A percentile compares a stretch with the other conserved stretches of the same genome.
Evolutionary conservation across 2,329 filamentous ascomycete species (phyloP).

Genomic region (Cytospora piceicola): DNA sequence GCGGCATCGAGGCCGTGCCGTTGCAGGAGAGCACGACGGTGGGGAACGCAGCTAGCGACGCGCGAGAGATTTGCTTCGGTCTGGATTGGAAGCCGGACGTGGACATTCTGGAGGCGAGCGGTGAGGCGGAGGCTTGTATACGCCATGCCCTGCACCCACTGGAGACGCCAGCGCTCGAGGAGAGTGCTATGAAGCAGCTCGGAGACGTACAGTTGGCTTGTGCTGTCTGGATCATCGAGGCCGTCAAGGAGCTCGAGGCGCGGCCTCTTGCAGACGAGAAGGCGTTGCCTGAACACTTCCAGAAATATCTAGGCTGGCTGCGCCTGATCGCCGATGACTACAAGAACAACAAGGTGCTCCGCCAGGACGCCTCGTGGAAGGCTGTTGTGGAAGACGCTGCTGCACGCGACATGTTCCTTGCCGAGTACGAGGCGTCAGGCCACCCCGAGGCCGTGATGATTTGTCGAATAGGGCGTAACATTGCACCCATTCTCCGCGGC

Average conservation of each 20-base stretch:
- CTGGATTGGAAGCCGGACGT: conserved; percentile 25
- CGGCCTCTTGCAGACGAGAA: conserved; percentile 23
- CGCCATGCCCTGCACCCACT: conserved; percentile 16
- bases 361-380: conserved; percentile 18
- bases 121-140: conserved; percentile 22
- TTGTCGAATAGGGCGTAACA: conserved; percentile 22
- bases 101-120: conserved; percentile 25
- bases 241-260: conserved; percentile 20
- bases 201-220: conserved; percentile 23
- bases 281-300: conserved; percentile 19
- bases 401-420: conserved; percentile 20
- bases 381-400: conserved; percentile 11
- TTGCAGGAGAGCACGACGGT: conserved; percentile 23
- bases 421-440: conserved; percentile 24
- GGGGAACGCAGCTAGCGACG: conserved; percentile 6
- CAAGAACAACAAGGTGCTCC: conserved; percentile 20
- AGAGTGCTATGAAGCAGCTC: conserved; percentile 12
- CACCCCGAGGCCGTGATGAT: conserved; percentile 24
- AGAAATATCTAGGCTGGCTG: conserved; percentile 25
- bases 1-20: conserved; percentile 25
- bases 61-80: conserved; percentile 22
- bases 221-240: conserved; percentile 22
- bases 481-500: conserved; percentile 22
- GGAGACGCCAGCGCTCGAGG: conserved; percentile 14
- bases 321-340: conserved; percentile 16